These are phyloP conservation scores for Aschersonia sp. DNA, from an alignment of 2,329 filamentous ascomycete species.

Conservation along the genomic window DNA sequence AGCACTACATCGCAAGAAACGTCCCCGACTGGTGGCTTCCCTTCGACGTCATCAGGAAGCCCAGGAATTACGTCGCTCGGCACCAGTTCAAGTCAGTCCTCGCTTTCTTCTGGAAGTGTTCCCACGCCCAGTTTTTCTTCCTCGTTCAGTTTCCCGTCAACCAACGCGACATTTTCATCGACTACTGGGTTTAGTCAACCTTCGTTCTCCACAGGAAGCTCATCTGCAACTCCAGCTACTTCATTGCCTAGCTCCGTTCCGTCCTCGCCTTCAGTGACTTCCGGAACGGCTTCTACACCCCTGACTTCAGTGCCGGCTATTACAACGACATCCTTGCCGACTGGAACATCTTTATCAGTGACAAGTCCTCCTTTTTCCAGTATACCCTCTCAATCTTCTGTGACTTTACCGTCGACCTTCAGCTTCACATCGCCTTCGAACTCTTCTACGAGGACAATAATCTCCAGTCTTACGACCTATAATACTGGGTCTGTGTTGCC, in stretches of 20 bases:
- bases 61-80: too few relatives aligned
- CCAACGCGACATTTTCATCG: neutral
- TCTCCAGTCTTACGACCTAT: too few relatives aligned
- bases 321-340: too few relatives aligned
- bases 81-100: too few relatives aligned
- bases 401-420: neutral
- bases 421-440: neutral
- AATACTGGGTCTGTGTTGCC: too few relatives aligned
- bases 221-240: neutral
- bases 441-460: neutral
- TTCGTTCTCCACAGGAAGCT: neutral
- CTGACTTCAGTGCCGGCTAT: too few relatives aligned
- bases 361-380: neutral
- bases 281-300: too few relatives aligned
- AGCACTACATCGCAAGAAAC: too few relatives aligned
- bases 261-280: neutral
- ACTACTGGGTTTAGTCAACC: neutral
- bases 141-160: neutral
- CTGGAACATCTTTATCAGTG: too few relatives aligned
- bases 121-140: neutral
- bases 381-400: neutral
- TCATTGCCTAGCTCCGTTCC: neutral
- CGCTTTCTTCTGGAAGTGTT: too few relatives aligned
- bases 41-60: neutral
- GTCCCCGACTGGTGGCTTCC: neutral